These are phyloP conservation scores for Amanita exitialis DNA, from an alignment of 768 basidiomycete genomes.

Conservation along the genomic window DNA sequence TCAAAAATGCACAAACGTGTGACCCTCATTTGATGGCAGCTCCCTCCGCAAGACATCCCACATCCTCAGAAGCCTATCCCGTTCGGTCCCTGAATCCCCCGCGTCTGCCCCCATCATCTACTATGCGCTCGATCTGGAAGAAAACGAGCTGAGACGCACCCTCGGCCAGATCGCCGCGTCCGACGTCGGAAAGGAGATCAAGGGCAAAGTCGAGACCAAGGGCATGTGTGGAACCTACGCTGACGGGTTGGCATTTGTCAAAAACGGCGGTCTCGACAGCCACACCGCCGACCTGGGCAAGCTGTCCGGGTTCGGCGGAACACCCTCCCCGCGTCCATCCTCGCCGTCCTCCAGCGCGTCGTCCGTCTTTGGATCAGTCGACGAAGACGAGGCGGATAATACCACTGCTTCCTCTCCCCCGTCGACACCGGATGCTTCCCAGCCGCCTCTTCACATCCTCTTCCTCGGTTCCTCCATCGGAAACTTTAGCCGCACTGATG, in stretches of 20 bases:
- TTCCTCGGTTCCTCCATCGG: conserved; percentile 91
- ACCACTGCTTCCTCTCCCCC: conserved; percentile 22
- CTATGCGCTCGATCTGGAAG: conserved; percentile 90
- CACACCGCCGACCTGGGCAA: neutral
- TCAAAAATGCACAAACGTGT: neutral
- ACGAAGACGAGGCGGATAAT: conserved; percentile 11
- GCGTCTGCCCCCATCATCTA: conserved; percentile 55
- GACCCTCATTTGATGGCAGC: conserved; percentile 25
- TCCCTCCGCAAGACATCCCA: conserved; percentile 85
- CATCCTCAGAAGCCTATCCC: conserved; percentile 64
- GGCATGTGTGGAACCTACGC: conserved; percentile 93
- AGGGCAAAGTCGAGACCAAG: conserved; percentile 67
- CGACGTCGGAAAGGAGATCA: conserved; percentile 47
- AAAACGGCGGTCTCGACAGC: conserved; percentile 45
- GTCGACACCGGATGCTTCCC: conserved; percentile 36
- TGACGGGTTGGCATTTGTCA: conserved; percentile 73
- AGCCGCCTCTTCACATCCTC: conserved; percentile 65
- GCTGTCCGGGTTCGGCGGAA: neutral
- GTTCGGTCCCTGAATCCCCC: conserved; percentile 27
- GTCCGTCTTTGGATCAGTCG: conserved; percentile 5
- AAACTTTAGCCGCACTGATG: conserved; percentile 71
- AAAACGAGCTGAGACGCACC: conserved; percentile 75
- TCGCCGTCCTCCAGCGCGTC: conserved; percentile 13
- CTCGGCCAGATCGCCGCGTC: conserved; percentile 57
- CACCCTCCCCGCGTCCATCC: neutral